Evolutionary conservation across 441 rosid species (phyloP), one percentile per base, ranked within the genome.

Genomic region (Euphorbia celastroides): DNA sequence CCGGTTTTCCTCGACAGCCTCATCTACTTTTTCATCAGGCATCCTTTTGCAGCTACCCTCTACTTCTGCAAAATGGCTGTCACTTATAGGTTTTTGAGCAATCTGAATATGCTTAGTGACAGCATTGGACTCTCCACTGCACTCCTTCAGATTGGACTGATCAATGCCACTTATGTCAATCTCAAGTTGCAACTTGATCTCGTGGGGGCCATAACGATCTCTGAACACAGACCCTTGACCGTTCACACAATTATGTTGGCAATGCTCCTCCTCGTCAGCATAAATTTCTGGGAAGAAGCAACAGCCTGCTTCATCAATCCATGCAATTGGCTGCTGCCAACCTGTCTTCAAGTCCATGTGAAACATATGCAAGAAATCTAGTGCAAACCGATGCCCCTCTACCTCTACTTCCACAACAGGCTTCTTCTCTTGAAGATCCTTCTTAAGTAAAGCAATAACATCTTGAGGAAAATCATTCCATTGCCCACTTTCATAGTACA

Each of bases 361-460:
- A 41, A 82, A 72, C 99, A 92, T 95, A 48, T 88, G 98, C 82
- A 92, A 66, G 72, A 95, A 88, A 75, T 95, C 97, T 60, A 95
- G 82, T 60, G 89, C 70, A 70, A 73, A 83, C 55, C 26, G 69
- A 25, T 59, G 80, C 27, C 91, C 91, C 42, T 72, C 77, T 28
- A 64, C 65, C 73, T 92, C 86, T 58, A 76, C 80, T 83, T 90
- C 91, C 41, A 88, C 68, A 17, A 72, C 76, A 1, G 95, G 85
- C 77, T 81, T 88, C 87, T 89, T 88, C 64, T 75, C 80, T 55
- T 75, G 80, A 7, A 92, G 76, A 61, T 92, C 94, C 65, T 84
- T 83, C 70, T 44, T 79, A 57, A 88, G 72, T 31, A 81, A 66
- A 36, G 75, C 71, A 28, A 88, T 19, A 27, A 83, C 25, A 70